Evolutionary conservation across 2,329 filamentous ascomycete species (phyloP).

Genomic region (Pseudocercospora pini-densiflorae): DNA sequence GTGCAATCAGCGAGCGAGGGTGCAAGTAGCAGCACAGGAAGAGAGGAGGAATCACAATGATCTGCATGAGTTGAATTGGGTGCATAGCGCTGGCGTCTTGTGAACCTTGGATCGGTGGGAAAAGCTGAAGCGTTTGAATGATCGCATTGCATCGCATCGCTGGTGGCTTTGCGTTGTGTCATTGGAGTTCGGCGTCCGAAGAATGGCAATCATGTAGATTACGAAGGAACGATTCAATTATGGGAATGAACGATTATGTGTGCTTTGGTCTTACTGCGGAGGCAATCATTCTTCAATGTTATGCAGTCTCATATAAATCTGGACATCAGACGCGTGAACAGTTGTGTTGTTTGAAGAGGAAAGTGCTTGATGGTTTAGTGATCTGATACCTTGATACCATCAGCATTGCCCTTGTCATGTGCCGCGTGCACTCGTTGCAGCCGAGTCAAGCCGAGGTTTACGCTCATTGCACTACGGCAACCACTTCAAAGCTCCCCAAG

Average conservation of each 20-base stretch:
- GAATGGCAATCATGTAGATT: not conserved
- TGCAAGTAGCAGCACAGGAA: constrained; percentile 1
- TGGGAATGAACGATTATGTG: not conserved
- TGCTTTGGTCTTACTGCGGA: not conserved
- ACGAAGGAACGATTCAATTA: not conserved
- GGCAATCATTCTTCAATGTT: not conserved
- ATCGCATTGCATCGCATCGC: not conserved
- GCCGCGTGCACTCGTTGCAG: not conserved
- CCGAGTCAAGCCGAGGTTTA: constrained; percentile 9
- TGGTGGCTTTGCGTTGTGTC: not conserved
- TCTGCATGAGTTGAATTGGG: not conserved
- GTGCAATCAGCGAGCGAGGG: not conserved
- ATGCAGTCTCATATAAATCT: no score
- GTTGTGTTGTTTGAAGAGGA: not conserved
- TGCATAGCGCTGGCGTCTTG: not conserved
- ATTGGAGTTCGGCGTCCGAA: not conserved
- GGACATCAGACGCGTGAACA: not conserved
- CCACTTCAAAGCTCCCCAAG: constrained; percentile 3
- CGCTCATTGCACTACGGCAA: not conserved
- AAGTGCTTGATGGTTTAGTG: not conserved
- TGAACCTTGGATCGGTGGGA: not conserved
- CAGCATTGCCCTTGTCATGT: not conserved
- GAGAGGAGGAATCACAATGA: not conserved
- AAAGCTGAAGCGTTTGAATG: not conserved
- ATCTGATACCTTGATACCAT: not conserved